phyloP scores from a whole-genome alignment of 2,329 filamentous ascomycete species.

The Chaetomium sp. region DNA sequence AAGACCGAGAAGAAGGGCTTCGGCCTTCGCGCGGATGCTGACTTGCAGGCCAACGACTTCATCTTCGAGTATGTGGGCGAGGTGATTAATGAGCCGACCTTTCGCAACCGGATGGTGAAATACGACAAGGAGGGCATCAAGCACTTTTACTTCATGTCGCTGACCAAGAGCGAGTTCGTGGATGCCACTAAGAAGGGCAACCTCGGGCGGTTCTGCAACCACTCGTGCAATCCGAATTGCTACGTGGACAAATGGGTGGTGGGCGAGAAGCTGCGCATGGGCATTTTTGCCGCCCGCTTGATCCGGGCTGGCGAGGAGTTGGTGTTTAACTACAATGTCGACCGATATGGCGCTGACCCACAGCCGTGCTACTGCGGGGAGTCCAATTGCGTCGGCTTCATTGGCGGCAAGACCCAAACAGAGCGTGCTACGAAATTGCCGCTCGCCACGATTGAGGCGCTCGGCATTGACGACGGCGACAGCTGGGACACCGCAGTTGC shows the following conservation, averaged over 20 bases:
- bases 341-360: constrained; percentile 92
- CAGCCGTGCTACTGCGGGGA: constrained; percentile 97
- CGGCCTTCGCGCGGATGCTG: constrained; percentile 73
- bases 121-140: constrained; percentile 97
- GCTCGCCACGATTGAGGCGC: constrained; percentile 81
- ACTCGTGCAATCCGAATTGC: constrained; percentile 97
- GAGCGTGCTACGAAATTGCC: constrained; percentile 90
- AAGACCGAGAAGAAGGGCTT: constrained; percentile 98
- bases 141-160: constrained; percentile 99
- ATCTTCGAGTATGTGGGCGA: constrained; percentile 98
- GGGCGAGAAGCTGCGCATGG: constrained; percentile 95
- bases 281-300: constrained; percentile 84
- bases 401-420: constrained; percentile 96
- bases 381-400: constrained; percentile 89
- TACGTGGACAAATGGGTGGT: constrained; percentile 99
- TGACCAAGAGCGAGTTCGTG: constrained; percentile 92
- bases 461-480: constrained; percentile 89
- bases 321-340: constrained; percentile 99
- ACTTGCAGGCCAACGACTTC: constrained; percentile 78
- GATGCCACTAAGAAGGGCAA: constrained; percentile 97
- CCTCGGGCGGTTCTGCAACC: constrained; percentile 94
- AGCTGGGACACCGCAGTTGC: constrained; percentile 86
- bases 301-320: constrained; percentile 88
- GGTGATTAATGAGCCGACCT: constrained; percentile 88
- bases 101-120: constrained; percentile 81